Evolutionary conservation across 371 early-diverging fungal genomes (phyloP).

Genomic region (Zychaea mexicana): DNA sequence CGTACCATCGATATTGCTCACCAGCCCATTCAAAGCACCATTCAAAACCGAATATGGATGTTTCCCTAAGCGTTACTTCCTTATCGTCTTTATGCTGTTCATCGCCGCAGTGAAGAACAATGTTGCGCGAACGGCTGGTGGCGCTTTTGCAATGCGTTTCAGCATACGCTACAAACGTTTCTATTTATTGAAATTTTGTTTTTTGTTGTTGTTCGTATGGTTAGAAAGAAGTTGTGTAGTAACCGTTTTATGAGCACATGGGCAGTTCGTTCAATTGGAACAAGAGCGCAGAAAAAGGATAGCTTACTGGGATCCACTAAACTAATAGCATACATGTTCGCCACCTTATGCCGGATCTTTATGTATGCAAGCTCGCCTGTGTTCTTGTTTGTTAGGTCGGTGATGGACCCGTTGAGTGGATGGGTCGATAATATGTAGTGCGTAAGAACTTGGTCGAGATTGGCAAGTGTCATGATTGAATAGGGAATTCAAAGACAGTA

Average conservation of each 20-base stretch:
- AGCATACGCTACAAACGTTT: conserved; percentile 40
- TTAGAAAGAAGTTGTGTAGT: no score
- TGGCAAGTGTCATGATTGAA: background rate
- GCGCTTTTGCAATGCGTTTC: conserved; percentile 41
- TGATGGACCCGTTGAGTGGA: conserved; percentile 40
- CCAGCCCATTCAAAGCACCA: conserved; percentile 52
- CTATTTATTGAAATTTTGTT: conserved; percentile 6
- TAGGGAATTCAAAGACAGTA: background rate
- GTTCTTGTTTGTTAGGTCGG: conserved; percentile 40
- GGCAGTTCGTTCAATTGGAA: no score
- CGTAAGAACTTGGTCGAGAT: conserved; percentile 30
- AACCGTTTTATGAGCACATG: no score
- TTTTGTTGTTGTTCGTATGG: background rate
- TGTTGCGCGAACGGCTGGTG: conserved; percentile 27
- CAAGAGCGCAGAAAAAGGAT: background rate
- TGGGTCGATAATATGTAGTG: conserved; percentile 37
- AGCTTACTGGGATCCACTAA: conserved; percentile 39
- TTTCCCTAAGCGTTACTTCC: conserved; percentile 24
- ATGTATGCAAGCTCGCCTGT: conserved; percentile 38
- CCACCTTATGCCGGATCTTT: conserved; percentile 43
- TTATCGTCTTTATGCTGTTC: conserved; percentile 14
- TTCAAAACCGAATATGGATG: conserved; percentile 42
- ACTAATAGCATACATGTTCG: conserved; percentile 46
- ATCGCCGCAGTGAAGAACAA: conserved; percentile 23
- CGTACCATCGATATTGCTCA: conserved; percentile 43